phyloP scores from a whole-genome alignment of 768 basidiomycete species.

The Tricholoma matsutake region DNA sequence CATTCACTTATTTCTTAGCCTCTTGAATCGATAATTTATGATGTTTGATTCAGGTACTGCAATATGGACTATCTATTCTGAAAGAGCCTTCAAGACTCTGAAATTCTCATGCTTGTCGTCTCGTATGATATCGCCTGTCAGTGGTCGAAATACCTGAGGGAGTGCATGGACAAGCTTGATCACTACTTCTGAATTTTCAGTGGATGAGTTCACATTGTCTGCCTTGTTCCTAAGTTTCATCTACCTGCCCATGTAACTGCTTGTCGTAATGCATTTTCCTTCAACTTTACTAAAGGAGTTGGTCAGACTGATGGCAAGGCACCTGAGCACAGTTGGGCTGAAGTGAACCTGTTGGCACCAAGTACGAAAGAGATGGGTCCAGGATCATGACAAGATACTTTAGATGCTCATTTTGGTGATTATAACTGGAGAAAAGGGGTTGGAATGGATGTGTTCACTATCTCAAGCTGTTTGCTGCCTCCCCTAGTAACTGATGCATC shows the following conservation, averaged over 20 bases:
- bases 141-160: conserved; percentile 9
- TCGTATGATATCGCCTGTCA: conserved; percentile 23
- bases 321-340: conserved; percentile 30
- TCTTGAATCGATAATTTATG: too few species aligned
- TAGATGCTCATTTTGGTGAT: conserved; percentile 26
- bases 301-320: conserved; percentile 15
- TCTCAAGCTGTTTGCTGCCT: too few species aligned
- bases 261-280: not conserved
- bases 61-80: conserved; percentile 25
- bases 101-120: conserved; percentile 6
- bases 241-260: not conserved
- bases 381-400: conserved; percentile 22
- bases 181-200: not conserved
- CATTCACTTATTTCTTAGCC: not conserved
- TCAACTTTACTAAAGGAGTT: conserved; percentile 9
- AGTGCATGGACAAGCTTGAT: not conserved
- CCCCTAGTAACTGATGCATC: too few species aligned
- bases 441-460: conserved; percentile 17
- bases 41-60: conserved; percentile 28
- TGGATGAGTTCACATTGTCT: conserved; percentile 4
- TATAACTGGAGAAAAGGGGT: conserved; percentile 24
- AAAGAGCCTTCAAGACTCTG: conserved; percentile 6
- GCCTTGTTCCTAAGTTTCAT: conserved; percentile 25
- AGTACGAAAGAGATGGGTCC: conserved; percentile 35
- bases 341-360: conserved; percentile 21